Evolutionary conservation across 2,329 filamentous ascomycete species (phyloP), one percentile per base, ranked within the genome.

Genomic region (Verticillium nonalfalfae): DNA sequence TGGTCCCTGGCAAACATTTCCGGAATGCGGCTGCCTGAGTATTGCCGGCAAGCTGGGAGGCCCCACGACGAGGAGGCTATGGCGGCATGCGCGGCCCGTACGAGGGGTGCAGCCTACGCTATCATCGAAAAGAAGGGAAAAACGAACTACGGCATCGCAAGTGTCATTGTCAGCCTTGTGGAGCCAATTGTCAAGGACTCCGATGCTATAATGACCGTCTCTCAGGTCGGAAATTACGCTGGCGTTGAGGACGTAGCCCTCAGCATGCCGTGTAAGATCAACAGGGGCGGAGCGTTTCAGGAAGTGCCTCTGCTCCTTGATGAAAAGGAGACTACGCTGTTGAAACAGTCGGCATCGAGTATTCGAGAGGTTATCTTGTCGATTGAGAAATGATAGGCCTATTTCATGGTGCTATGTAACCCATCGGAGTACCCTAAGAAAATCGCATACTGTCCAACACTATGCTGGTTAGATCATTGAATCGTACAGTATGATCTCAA

Each of bases 81-180:
- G 63, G 62, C 66, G 7, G 68, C 61, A 0, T 69, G 68, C 59
- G 63, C 68, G 7, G 63, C 60, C 55, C 62, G 68, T 18, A 71
- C 70, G 13, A 64, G 65, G 56, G 65, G 67, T 34, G 71, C 71
- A 9, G 71, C 71, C 26, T 71, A 73, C 63, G 70, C 70, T 64
- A 72, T 73, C 60, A 73, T 73, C 59, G 65, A 67, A 65, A 63
- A 66, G 54, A 73, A 73, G 66, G 70, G 71, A 45, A 70, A 69
- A 65, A 73, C 71, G 35, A 71, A 72, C 60, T 72, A 71, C 63
- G 71, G 70, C 50, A 69, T 73, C 5, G 70, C 70, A 35, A 68
- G 68, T 39, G 70, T 70, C 40, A 61, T 72, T 56, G 69, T 69
- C 26, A 68, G 66, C 62, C 67, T 73, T 57, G 63, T 71, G 54